Evolutionary conservation across 1,139 yeast species (phyloP), one percentile per base, ranked within the genome.

Genomic region (Taphrina deformans): DNA sequence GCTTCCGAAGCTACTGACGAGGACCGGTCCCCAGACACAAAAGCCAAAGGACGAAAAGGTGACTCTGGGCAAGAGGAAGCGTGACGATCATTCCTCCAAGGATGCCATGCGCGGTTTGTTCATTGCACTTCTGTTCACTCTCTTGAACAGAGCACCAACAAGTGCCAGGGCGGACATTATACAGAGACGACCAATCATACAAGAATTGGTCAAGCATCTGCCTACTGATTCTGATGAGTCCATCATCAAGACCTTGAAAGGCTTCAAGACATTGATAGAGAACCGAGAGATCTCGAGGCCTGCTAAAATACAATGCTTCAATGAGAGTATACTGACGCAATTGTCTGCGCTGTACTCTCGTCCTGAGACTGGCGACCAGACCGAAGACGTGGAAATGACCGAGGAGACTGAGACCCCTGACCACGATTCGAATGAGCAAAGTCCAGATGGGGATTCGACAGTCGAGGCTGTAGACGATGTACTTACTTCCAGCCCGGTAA

Each of bases 221-320:
- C 73, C 76, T 18, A 80, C 82, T n/a, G 78, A 82, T 71, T 79
- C 85, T 6, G 73, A 76, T 2, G 80, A 79, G 6, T 69, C 81
- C 0, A 75, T 85, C 29, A 68, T 69, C 0, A 70, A 72, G 29
- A 78, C 86, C 0, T 67, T 90, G 1, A 73, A 75, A 0, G 80
- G 85, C 38, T 76, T 90, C 65, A 82, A 79, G 16, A 72, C 51
- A 2, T 26, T 78, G 35, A 73, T 90, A 46, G 74, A 76, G 35
- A 97, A 92, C 70, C 73, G 79, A 0, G 79, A 83, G 16, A 87
- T 86, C 72, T 83, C 84, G 69, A 86, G 85, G 71, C 79, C 86
- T 66, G 83, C 91, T 0, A 92, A 91, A 73, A 83, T 90, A 70
- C 84, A 85, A 69, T 82, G 91, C 21, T 82, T 92, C 71, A 90